Evolutionary conservation across 129 eudicot genomes (phyloP).

Genomic region (Centaurea solstitialis): DNA sequence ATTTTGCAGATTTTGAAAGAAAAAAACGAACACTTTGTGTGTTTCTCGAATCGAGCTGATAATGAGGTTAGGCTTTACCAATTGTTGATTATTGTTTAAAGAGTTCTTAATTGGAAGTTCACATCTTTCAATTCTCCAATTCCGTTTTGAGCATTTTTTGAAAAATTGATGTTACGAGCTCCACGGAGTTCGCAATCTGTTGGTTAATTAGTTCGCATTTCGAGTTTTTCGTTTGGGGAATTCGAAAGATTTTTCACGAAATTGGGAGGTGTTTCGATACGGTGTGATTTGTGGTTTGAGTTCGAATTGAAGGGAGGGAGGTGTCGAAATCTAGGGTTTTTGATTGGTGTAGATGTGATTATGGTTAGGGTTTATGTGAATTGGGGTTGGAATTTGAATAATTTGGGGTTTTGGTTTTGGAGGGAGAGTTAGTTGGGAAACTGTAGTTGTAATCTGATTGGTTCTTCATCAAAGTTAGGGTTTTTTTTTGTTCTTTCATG

Average conservation of each 20-base stretch:
- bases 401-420: conserved; percentile 54
- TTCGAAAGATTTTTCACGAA: conserved; percentile 13
- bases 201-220: conserved; percentile 30
- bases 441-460: conserved; percentile 47
- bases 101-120: conserved; percentile 33
- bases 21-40: conserved; percentile 5
- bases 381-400: conserved; percentile 38
- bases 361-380: conserved; percentile 19
- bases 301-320: conserved; percentile 36
- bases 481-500: conserved; percentile 27
- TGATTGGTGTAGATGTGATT: conserved; percentile 10
- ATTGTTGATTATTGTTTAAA: conserved; percentile 20
- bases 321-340: conserved; percentile 24
- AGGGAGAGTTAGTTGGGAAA: conserved; percentile 76
- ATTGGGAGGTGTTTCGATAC: conserved; percentile 5
- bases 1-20: conserved; percentile 23
- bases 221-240: conserved; percentile 31
- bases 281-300: conserved; percentile 35
- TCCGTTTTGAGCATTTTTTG: conserved; percentile 40
- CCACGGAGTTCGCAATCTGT: conserved; percentile 19
- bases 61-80: conserved; percentile 39
- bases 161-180: conserved; percentile 37
- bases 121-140: conserved; percentile 17
- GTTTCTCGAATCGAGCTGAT: conserved; percentile 38
- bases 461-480: conserved; percentile 15